Evolutionary conservation across 495 filamentous ascomycete species (phyloP), one percentile per base, ranked within the genome.

Genomic region (Tuber calosporum): DNA sequence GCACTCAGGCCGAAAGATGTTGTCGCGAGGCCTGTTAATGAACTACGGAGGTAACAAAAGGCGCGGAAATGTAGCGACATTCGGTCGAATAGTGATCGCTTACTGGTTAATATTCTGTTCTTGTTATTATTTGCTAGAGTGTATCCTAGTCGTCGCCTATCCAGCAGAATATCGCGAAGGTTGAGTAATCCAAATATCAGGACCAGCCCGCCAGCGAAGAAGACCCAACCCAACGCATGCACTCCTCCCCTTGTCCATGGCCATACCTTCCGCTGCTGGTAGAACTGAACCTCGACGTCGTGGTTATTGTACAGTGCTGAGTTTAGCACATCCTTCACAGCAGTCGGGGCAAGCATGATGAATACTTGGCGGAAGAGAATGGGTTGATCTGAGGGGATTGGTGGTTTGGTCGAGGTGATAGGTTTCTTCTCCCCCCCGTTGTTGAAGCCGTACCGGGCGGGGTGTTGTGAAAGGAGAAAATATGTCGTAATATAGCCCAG

Each of bases 111-210:
- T 15, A 42, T 40, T 4, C n/a, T 73, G 58, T 77, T 37, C 26
- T 76, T 71, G 26, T 72, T 72, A 36, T 77, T 69, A 22, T 42
- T 77, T 30, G 77, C 80, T 17, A 81, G 34, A 42, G 73, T 72
- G 37, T 73, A 75, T 58, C 73, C 73, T 22, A 82, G 75, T 45
- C 80, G 74, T 42, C 72, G 73, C 43, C 72, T 71, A 72, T 82
- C 80, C 41, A 82, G 69, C 37, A 79, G 80, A 30, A 80, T 70
- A 36, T 82, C 80, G 69, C 81, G 80, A 17, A 75, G 62, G 43
- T 82, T 80, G 17, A 82, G 71, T n/a, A 80, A 48, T 11, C 74
- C 77, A 43, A 80, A 82, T 67, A 82, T 78, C 19, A 81, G 15
- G 66, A 82, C 66, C 37, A 81, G 66, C n/a, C 77, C 80, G 48